These are phyloP conservation scores for Ceratobasidium sp. DNA, from an alignment of 1,284 basidiomycete species.

Conservation along the genomic window DNA sequence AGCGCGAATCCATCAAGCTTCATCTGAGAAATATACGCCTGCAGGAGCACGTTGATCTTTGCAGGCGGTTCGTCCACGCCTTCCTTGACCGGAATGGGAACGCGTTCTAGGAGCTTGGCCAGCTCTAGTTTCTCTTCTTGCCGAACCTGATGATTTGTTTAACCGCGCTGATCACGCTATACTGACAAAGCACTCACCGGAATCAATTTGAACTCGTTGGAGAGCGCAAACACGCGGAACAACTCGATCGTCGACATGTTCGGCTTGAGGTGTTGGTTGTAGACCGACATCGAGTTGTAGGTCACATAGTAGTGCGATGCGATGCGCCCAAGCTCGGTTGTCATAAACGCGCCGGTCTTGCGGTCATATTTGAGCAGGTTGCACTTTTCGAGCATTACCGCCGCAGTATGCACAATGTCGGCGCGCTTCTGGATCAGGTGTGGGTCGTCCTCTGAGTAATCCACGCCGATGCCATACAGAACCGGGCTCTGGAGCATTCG, in stretches of 20 bases:
- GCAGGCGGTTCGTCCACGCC: constrained; percentile 94
- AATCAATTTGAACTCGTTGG: constrained; percentile 96
- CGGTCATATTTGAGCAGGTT: constrained; percentile 95
- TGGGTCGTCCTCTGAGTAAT: constrained; percentile 89
- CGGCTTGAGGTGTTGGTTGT: constrained; percentile 93
- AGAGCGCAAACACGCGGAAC: constrained; percentile 95
- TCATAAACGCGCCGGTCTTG: constrained; percentile 86
- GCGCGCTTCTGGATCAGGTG: constrained; percentile 92
- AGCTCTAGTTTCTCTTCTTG: constrained; percentile 90
- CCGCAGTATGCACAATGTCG: constrained; percentile 95
- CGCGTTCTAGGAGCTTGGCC: constrained; percentile 91
- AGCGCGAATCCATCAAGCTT: constrained; percentile 96
- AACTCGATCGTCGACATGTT: constrained; percentile 91
- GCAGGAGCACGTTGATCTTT: constrained; percentile 97
- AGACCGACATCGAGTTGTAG: constrained; percentile 95
- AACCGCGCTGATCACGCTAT: neutral
- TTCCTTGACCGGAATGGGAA: constrained; percentile 98
- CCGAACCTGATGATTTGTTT: constrained; percentile 58
- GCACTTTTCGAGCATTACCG: constrained; percentile 93
- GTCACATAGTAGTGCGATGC: constrained; percentile 98
- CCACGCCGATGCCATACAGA: constrained; percentile 89
- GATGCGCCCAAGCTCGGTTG: constrained; percentile 92
- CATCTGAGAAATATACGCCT: constrained; percentile 94
- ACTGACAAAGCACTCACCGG: constrained; percentile 65
- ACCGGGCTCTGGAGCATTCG: constrained; percentile 93